Evolutionary conservation across 2,329 filamentous ascomycete species (phyloP).

Genomic region (Xylariaceae sp.): DNA sequence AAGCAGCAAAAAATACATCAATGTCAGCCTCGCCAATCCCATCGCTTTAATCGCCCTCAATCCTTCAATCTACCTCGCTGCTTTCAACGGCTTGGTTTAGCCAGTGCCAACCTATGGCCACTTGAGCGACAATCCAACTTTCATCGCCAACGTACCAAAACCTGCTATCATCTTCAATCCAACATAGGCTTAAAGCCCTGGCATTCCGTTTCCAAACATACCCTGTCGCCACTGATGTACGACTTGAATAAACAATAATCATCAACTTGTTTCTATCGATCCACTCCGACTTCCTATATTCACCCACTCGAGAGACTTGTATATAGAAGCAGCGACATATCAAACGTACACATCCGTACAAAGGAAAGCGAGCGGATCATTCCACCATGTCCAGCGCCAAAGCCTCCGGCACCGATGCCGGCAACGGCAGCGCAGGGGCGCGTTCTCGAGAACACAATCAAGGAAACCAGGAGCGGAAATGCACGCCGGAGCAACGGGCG

Average conservation of each 20-base stretch:
- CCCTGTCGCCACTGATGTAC: neutral
- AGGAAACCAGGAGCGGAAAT: slow-evolving; percentile 77
- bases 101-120: too few species aligned
- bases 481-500: slow-evolving; percentile 87
- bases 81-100: neutral
- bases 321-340: neutral
- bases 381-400: slow-evolving; percentile 55
- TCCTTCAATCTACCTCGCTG: neutral
- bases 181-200: neutral
- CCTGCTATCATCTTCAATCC: too few species aligned
- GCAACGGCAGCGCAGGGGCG: slow-evolving; percentile 46
- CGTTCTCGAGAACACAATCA: slow-evolving; percentile 73
- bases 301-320: neutral
- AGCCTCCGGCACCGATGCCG: slow-evolving; percentile 61
- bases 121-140: too few species aligned
- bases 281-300: neutral
- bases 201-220: neutral
- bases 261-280: neutral
- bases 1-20: neutral
- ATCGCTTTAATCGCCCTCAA: neutral
- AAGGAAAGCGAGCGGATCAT: neutral
- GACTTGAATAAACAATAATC: neutral
- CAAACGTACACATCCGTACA: neutral
- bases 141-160: too few species aligned
- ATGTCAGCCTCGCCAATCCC: neutral